A percentile compares a stretch with the other conserved stretches of the same genome.
These are phyloP conservation scores for Ceratocystis huliohia DNA, from an alignment of 2,329 filamentous ascomycete species.

Conservation along the genomic window DNA sequence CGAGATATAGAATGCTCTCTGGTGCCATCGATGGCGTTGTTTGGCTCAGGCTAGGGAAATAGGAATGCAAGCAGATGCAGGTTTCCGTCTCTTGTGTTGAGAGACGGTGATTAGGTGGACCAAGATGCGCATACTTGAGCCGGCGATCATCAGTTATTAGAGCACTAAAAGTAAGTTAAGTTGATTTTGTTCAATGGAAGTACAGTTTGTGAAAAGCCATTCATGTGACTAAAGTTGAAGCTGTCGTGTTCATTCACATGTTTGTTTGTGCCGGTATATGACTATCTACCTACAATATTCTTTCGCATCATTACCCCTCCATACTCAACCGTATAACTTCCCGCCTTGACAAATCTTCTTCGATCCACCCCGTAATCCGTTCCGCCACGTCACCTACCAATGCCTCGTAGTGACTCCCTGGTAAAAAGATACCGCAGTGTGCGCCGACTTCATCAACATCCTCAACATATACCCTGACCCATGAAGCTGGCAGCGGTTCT, in stretches of 20 bases:
- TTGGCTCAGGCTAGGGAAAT: too few relatives aligned
- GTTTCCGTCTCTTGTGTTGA: too few relatives aligned
- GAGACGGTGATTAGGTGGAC: too few relatives aligned
- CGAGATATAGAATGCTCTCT: conserved; percentile 4
- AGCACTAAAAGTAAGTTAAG: conserved; percentile 10
- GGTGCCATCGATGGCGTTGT: neutral
- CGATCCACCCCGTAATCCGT: conserved; percentile 56
- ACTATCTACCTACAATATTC: neutral
- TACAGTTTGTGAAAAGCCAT: neutral
- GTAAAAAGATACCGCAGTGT: conserved; percentile 69
- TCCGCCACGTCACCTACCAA: conserved; percentile 64
- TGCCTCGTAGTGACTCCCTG: conserved; percentile 58
- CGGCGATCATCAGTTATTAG: neutral
- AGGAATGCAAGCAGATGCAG: too few relatives aligned
- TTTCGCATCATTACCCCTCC: neutral
- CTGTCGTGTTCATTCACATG: neutral
- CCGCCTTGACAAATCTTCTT: conserved; percentile 43
- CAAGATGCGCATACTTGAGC: neutral
- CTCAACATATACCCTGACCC: conserved; percentile 70
- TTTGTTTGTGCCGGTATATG: neutral
- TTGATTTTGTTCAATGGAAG: conserved; percentile 2
- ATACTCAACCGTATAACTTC: conserved; percentile 21
- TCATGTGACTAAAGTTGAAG: neutral
- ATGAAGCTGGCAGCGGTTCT: conserved; percentile 43
- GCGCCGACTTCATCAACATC: conserved; percentile 75